Evolutionary conservation across 495 filamentous ascomycete species (phyloP), one percentile per base, ranked within the genome.

Genomic region (Aspergillus saccharolyticus): DNA sequence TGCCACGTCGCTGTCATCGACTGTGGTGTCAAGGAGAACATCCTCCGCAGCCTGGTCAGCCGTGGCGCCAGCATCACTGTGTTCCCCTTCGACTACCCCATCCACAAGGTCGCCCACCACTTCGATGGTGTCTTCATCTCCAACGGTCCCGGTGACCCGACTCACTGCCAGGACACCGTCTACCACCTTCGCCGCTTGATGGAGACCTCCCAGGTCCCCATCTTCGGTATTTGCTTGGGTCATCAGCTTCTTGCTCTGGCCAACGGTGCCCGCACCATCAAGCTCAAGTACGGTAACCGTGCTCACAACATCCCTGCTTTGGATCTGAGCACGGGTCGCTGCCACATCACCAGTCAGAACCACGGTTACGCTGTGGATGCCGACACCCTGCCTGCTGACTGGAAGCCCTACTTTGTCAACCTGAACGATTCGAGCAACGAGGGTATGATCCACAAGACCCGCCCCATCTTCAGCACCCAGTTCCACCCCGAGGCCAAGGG

Each of bases 21-120:
- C 76, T 98, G 94, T 70, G 94, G 94, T 73, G 95, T 98, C 57
- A 98, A 98, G 82, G 94, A 98, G 81, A 98, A 97, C 79, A 98
- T 98, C 70, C 84, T 98, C 51, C 89, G 94, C 61, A 93, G 89
- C 68, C 78, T 98, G 59, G 93, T 97, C 60, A 80, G 78, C 71
- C 89, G 94, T 30, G 94, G 92, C 22, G 85, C 89, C 43, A 89
- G 85, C 59, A 87, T 96, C 48, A 97, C 95, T 20, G 87, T 88
- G 54, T 95, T 98, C 77, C 94, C 94, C 46, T 97, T 88, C 76
- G 85, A 97, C 76, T 97, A 90, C 77, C 91, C 91, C 53, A 93
- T 98, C 73, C 91, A 97, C 82, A 97, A 97, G 81, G 89, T 96
- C 21, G 89, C 91, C 56, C 88, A 96, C 72, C 89, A 96, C 79